These are phyloP conservation scores for Coix lacrymajobi DNA, from an alignment of 176 grass and related monocot species.

Conservation along the genomic window DNA sequence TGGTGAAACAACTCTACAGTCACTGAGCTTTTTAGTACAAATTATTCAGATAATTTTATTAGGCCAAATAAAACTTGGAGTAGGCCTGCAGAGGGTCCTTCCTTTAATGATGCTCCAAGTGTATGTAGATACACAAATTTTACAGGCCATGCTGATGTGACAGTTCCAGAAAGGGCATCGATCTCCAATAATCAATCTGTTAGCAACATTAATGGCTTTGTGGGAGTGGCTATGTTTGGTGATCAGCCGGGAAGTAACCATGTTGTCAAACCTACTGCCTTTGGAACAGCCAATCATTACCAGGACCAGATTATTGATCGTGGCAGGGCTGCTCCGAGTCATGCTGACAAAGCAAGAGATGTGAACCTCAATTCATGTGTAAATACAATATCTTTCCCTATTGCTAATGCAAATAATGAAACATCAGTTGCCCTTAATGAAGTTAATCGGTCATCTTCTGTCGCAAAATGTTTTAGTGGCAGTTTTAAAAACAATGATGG, in stretches of 20 bases:
- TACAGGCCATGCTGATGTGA: conserved; percentile 15
- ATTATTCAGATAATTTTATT: conserved; percentile 26
- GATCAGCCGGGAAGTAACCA: conserved; percentile 8
- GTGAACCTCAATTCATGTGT: conserved; percentile 42
- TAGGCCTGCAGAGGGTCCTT: conserved; percentile 22
- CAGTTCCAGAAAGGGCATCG: conserved; percentile 17
- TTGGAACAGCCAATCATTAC: conserved; percentile 22
- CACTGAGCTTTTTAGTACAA: conserved; percentile 26
- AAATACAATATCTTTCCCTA: conserved; percentile 42
- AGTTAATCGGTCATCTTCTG: conserved; percentile 20
- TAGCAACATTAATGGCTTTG: conserved; percentile 23
- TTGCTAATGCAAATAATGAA: conserved; percentile 41
- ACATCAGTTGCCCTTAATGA: conserved; percentile 24
- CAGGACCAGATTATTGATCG: conserved; percentile 33
- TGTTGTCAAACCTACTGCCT: conserved; percentile 32
- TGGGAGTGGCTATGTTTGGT: conserved; percentile 24
- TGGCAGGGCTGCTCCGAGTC: conserved; percentile 24
- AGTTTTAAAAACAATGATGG: conserved; percentile 36
- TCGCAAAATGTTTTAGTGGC: conserved; percentile 39
- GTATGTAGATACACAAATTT: conserved; percentile 13
- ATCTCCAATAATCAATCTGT: conserved; percentile 23
- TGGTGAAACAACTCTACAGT: conserved; percentile 24
- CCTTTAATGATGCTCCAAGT: conserved; percentile 12
- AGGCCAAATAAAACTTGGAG: conserved; percentile 15
- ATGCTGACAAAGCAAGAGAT: conserved; percentile 36